phyloP scores from a whole-genome alignment of 2,329 filamentous ascomycete species.

The Xylaria sp. region DNA sequence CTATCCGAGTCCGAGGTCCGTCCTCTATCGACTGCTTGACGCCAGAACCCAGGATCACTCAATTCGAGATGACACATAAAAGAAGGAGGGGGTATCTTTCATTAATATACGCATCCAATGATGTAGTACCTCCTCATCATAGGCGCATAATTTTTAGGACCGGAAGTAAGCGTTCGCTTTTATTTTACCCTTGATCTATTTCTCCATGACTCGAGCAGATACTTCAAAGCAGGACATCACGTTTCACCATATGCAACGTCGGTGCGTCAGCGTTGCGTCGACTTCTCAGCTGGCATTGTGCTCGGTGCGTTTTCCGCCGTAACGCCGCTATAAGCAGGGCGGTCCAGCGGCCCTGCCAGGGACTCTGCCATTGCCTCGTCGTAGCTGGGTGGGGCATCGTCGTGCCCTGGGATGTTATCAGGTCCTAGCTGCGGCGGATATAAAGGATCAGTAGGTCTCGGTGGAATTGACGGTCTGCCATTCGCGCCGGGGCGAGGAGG shows the following conservation, averaged over 20 bases:
- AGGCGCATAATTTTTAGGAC: not conserved
- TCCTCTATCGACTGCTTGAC: not conserved
- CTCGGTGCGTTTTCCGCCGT: constrained; percentile 70
- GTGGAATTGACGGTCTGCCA: constrained; percentile 35
- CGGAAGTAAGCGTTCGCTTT: not conserved
- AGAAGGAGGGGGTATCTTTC: constrained; percentile 33
- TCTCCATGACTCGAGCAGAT: not conserved
- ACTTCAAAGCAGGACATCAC: not conserved
- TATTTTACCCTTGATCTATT: not conserved
- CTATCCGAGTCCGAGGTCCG: constrained; percentile 1
- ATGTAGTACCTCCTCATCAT: not conserved
- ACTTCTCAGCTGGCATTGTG: constrained; percentile 51
- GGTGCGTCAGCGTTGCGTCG: constrained; percentile 27
- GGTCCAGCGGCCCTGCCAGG: constrained; percentile 69
- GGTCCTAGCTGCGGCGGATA: constrained; percentile 68
- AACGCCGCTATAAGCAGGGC: constrained; percentile 74
- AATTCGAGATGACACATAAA: not conserved
- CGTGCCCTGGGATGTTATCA: constrained; percentile 58
- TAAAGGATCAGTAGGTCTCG: constrained; percentile 57
- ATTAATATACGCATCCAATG: constrained; percentile 18
- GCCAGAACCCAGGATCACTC: not conserved
- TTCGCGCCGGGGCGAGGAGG: constrained; percentile 51
- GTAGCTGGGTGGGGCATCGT: constrained; percentile 93
- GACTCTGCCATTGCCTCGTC: constrained; percentile 89
- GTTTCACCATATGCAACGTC: not conserved